A percentile compares a stretch with the other conserved stretches of the same genome.
These are phyloP conservation scores for Psidium guajava DNA, from an alignment of 345 rosid genomes.

Conservation along the genomic window DNA sequence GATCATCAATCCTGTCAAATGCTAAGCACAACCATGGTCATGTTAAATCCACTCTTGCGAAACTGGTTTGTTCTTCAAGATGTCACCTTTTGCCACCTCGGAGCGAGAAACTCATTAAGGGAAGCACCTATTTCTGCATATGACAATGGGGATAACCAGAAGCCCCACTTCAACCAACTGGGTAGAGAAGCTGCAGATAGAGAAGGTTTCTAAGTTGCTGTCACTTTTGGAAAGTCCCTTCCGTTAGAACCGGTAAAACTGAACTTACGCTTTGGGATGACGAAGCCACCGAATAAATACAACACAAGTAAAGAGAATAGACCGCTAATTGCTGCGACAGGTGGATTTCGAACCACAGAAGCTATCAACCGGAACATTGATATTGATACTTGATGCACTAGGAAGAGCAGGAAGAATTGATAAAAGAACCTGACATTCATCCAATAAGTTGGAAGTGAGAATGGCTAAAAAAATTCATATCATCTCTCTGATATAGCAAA, in stretches of 20 bases:
- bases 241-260: not conserved
- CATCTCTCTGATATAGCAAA: not conserved
- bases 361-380: constrained; percentile 42
- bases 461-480: not conserved
- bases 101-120: constrained; percentile 41
- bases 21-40: not conserved
- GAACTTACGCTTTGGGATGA: constrained; percentile 31
- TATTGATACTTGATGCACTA: constrained; percentile 28
- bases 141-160: constrained; percentile 40
- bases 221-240: not conserved
- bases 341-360: constrained; percentile 16
- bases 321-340: constrained; percentile 11
- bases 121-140: constrained; percentile 33
- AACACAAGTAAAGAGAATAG: constrained; percentile 7
- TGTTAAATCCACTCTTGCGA: not conserved
- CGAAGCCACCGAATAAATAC: constrained; percentile 33
- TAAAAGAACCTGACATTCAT: constrained; percentile 24
- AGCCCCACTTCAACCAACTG: constrained; percentile 36
- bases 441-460: not conserved
- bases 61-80: not conserved
- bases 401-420: constrained; percentile 29
- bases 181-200: constrained; percentile 33
- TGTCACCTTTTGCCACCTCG: constrained; percentile 44
- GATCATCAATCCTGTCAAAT: not conserved
- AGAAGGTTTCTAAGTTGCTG: not conserved